Percentiles rank a stretch among this genome's conserved stretches.
Conservation (phyloP, 306 rosid genomes). For the Castanea crenata region DNA sequence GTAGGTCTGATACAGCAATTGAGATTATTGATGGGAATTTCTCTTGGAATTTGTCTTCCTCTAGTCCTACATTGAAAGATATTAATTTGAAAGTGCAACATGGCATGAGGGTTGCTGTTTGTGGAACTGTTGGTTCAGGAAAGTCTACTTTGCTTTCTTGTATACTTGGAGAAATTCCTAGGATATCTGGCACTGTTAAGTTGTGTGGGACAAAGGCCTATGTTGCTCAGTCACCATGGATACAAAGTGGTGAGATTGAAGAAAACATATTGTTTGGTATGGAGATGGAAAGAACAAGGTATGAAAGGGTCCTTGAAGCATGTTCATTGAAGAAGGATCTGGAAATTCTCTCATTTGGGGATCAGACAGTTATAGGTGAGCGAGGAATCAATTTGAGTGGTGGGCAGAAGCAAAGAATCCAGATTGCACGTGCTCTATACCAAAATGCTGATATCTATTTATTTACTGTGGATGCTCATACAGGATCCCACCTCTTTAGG, state of each 20-base stretch:
- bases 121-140: conserved; percentile 66
- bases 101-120: conserved; percentile 50
- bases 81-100: conserved; percentile 30
- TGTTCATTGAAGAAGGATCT: conserved; percentile 81
- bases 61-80: conserved; percentile 27
- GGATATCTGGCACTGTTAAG: conserved; percentile 55
- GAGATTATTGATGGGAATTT: conserved; percentile 42
- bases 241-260: conserved; percentile 87
- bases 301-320: conserved; percentile 77
- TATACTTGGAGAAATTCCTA: conserved; percentile 84
- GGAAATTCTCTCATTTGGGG: conserved; percentile 73
- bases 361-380: conserved; percentile 86
- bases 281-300: conserved; percentile 69
- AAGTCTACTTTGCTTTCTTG: conserved; percentile 82
- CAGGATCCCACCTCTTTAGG: conserved; percentile 91
- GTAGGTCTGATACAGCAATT: conserved; percentile 37
- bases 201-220: conserved; percentile 89
- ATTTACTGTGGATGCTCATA: conserved; percentile 92
- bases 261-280: conserved; percentile 74
- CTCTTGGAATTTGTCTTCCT: conserved; percentile 48
- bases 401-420: conserved; percentile 91
- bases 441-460: conserved; percentile 87
- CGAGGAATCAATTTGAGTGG: conserved; percentile 97
- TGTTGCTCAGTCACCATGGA: conserved; percentile 92
- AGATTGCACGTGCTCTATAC: conserved; percentile 81